These are phyloP conservation scores for Ceratocystis harringtonii DNA, from an alignment of 2,329 filamentous ascomycete species.

Conservation along the genomic window DNA sequence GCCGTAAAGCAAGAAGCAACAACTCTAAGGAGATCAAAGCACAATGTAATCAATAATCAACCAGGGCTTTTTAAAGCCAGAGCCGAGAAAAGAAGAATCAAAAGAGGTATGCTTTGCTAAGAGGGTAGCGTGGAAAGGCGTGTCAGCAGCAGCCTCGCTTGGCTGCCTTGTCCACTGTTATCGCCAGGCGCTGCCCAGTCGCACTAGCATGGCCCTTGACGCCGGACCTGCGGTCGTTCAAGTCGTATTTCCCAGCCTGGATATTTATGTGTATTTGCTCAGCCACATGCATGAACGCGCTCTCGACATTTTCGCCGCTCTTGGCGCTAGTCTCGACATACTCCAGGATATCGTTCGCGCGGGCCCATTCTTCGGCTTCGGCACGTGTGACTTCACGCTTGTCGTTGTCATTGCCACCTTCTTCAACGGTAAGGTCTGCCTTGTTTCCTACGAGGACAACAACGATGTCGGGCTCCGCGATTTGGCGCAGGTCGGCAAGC, in stretches of 20 bases:
- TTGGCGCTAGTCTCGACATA: slow-evolving; percentile 97
- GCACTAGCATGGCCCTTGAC: slow-evolving; percentile 58
- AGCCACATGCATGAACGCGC: slow-evolving; percentile 82
- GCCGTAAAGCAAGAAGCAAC: neutral
- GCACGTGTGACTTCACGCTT: slow-evolving; percentile 66
- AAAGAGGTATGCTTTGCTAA: neutral
- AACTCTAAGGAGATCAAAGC: neutral
- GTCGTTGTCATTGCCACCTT: slow-evolving; percentile 19
- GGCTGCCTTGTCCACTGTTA: slow-evolving; percentile 27
- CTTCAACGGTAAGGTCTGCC: slow-evolving; percentile 52
- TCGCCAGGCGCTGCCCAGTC: slow-evolving; percentile 30
- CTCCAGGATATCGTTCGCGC: slow-evolving; percentile 67
- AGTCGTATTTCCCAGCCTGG: slow-evolving; percentile 82
- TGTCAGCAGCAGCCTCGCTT: slow-evolving; percentile 35
- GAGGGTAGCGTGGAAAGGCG: neutral
- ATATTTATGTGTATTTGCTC: slow-evolving; percentile 96
- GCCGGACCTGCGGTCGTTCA: slow-evolving; percentile 82
- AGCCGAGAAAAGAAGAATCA: neutral
- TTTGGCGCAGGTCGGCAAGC: slow-evolving; percentile 85
- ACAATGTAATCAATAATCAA: neutral
- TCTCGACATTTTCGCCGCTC: slow-evolving; percentile 84
- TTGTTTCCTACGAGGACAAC: slow-evolving; percentile 95
- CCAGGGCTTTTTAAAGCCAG: neutral
- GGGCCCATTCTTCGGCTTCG: slow-evolving; percentile 85
- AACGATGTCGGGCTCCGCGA: slow-evolving; percentile 89